phyloP scores from a whole-genome alignment of 2,329 filamentous ascomycete species.

The Fusarium sp. region DNA sequence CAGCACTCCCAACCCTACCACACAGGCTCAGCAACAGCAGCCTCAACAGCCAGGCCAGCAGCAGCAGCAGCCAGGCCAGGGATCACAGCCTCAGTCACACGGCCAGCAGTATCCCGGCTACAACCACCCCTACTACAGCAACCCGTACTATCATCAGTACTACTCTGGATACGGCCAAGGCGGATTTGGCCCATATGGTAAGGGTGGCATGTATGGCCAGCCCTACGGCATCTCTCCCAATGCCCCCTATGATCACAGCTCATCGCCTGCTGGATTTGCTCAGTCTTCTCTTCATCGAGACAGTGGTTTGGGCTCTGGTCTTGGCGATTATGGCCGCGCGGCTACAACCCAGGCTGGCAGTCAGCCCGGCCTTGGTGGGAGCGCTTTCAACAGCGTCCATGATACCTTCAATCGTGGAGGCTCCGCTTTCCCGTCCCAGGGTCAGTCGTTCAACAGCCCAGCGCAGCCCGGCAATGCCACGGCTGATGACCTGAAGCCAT shows the following conservation, averaged over 20 bases:
- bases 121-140: slow-evolving; percentile 68
- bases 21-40: slow-evolving; percentile 60
- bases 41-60: slow-evolving; percentile 59
- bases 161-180: slow-evolving; percentile 65
- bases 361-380: slow-evolving; percentile 60
- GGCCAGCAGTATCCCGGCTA: slow-evolving; percentile 62
- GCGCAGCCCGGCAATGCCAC: slow-evolving; percentile 56
- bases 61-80: slow-evolving; percentile 54
- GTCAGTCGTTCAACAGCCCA: slow-evolving; percentile 62
- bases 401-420: slow-evolving; percentile 64
- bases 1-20: slow-evolving; percentile 85
- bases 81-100: slow-evolving; percentile 56
- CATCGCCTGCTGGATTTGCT: slow-evolving; percentile 64
- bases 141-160: slow-evolving; percentile 71
- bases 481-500: slow-evolving; percentile 67
- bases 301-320: slow-evolving; percentile 58
- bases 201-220: slow-evolving; percentile 64
- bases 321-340: slow-evolving; percentile 64
- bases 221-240: slow-evolving; percentile 67
- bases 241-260: slow-evolving; percentile 64
- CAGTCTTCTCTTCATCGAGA: slow-evolving; percentile 65
- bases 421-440: slow-evolving; percentile 64
- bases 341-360: slow-evolving; percentile 59
- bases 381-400: slow-evolving; percentile 63
- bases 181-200: slow-evolving; percentile 63